phyloP scores from a whole-genome alignment of 192 early-diverging fungal genomes.

The Dimargaris xerosporica region DNA sequence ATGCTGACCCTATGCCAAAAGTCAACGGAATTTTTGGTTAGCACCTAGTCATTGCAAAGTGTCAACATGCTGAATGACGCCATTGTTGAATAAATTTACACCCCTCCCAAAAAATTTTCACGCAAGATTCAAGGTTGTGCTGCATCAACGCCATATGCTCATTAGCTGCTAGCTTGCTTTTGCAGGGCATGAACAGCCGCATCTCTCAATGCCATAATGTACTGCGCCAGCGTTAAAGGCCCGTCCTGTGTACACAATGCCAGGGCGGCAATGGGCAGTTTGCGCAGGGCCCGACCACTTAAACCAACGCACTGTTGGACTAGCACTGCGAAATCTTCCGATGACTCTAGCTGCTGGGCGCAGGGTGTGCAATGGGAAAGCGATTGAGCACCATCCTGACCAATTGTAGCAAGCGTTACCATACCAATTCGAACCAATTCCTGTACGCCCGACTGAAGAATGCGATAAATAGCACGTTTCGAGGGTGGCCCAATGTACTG shows the following conservation, averaged over 20 bases:
- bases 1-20: too few relatives aligned
- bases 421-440: slow-evolving; percentile 23
- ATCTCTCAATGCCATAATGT: too few relatives aligned
- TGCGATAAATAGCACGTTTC: slow-evolving; percentile 32
- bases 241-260: background rate
- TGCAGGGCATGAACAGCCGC: too few relatives aligned
- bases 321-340: background rate
- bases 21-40: too few relatives aligned
- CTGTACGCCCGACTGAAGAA: slow-evolving; percentile 30
- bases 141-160: too few relatives aligned
- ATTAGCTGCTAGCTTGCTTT: too few relatives aligned
- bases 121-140: too few relatives aligned
- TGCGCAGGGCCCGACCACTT: slow-evolving; percentile 2
- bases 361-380: background rate
- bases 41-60: too few relatives aligned
- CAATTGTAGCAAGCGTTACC: background rate
- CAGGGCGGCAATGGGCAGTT: slow-evolving; percentile 14
- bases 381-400: background rate
- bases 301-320: background rate
- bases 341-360: background rate
- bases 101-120: too few relatives aligned
- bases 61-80: too few relatives aligned
- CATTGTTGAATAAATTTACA: too few relatives aligned
- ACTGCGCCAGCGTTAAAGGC: too few relatives aligned
- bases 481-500: slow-evolving; percentile 37